These are phyloP conservation scores for Stephanodiscus minutulus DNA, from an alignment of 108 stramenopile genomes.

Conservation along the genomic window DNA sequence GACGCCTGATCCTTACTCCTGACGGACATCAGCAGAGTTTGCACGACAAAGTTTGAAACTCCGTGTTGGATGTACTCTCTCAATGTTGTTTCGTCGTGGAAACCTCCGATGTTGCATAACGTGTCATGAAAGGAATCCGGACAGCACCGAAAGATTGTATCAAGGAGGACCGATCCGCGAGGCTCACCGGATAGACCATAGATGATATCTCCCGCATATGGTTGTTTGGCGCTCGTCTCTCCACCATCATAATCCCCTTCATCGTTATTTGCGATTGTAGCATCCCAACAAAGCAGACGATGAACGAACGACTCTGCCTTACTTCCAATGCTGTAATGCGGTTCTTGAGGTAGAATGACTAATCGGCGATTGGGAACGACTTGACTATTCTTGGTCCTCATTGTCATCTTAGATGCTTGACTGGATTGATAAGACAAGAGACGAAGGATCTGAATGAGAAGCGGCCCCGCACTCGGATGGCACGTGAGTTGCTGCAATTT, in stretches of 20 bases:
- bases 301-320: constrained; percentile 61
- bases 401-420: constrained; percentile 12
- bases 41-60: constrained; percentile 86
- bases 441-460: constrained; percentile 67
- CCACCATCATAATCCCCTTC: constrained; percentile 28
- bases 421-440: constrained; percentile 52
- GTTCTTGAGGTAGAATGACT: constrained; percentile 58
- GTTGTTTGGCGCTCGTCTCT: constrained; percentile 53
- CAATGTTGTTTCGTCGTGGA: constrained; percentile 55
- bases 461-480: constrained; percentile 80
- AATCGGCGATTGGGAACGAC: constrained; percentile 54
- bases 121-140: constrained; percentile 63
- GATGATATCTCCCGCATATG: constrained; percentile 67
- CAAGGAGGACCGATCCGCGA: constrained; percentile 78
- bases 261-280: constrained; percentile 20
- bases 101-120: constrained; percentile 59
- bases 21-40: constrained; percentile 62
- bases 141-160: constrained; percentile 65
- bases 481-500: constrained; percentile 72
- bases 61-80: constrained; percentile 76
- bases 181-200: constrained; percentile 85
- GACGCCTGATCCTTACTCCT: constrained; percentile 66
- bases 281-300: constrained; percentile 73
- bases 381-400: constrained; percentile 9
- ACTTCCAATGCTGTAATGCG: constrained; percentile 60